Percentiles rank a stretch among this genome's conserved stretches.
phyloP scores from a whole-genome alignment of 2,329 filamentous ascomycete species.

The Trichoderma polysporum region DNA sequence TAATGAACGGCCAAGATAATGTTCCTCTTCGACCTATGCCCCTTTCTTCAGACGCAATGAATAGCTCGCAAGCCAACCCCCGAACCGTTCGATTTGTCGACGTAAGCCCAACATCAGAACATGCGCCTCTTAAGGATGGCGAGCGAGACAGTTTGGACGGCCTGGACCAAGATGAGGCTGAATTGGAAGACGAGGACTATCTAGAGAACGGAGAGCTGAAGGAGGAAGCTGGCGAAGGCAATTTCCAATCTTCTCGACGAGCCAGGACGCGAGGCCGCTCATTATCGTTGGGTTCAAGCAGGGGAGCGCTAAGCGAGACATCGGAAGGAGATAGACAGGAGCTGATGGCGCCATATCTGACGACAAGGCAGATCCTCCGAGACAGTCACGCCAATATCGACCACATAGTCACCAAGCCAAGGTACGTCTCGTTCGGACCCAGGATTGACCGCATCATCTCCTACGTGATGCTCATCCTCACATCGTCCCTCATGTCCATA shows the following conservation, averaged over 20 bases:
- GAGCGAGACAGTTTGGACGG: constrained; percentile 20
- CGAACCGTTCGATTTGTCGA: constrained; percentile 36
- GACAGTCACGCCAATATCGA: constrained; percentile 21
- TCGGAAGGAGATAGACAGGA: constrained; percentile 24
- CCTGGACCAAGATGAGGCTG: background rate
- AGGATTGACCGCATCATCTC: constrained; percentile 38
- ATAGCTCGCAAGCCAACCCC: constrained; percentile 11
- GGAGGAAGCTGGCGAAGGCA: constrained; percentile 13
- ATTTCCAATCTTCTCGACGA: constrained; percentile 25
- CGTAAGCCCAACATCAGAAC: constrained; percentile 17
- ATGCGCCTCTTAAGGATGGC: background rate
- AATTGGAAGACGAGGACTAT: constrained; percentile 12
- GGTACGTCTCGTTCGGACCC: constrained; percentile 10
- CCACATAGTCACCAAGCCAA: constrained; percentile 5
- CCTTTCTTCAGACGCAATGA: background rate
- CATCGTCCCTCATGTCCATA: constrained; percentile 56
- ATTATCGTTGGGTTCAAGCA: constrained; percentile 28
- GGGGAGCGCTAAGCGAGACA: constrained; percentile 26
- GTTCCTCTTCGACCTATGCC: background rate
- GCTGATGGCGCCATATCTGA: constrained; percentile 25
- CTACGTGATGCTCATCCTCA: constrained; percentile 50
- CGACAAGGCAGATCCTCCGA: constrained; percentile 24
- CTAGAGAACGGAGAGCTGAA: constrained; percentile 17
- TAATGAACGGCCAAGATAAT: background rate
- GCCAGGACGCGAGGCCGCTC: constrained; percentile 30